These are phyloP conservation scores for Tilletiopsis washingtonensis DNA, from an alignment of 1,284 basidiomycete species.

Conservation along the genomic window DNA sequence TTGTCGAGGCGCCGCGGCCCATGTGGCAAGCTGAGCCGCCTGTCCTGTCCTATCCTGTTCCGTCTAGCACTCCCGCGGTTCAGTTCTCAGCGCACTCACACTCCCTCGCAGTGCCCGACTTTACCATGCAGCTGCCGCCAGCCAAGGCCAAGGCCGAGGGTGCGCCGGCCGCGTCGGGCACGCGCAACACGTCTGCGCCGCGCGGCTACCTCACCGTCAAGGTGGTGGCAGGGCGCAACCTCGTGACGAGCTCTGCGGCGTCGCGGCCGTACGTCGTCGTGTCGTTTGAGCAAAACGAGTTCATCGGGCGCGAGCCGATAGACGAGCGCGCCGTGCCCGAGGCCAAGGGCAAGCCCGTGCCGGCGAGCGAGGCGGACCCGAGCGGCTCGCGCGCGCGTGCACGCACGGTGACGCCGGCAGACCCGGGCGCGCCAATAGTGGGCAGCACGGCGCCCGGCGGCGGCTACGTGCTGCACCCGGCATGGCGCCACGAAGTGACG, in stretches of 20 bases:
- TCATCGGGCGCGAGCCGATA: constrained; percentile 83
- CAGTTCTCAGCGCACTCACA: too few species aligned
- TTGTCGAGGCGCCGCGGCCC: too few species aligned
- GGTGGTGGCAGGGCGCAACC: constrained; percentile 81
- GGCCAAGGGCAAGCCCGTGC: constrained; percentile 68
- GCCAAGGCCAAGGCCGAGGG: constrained; percentile 22
- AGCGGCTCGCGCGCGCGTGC: constrained; percentile 56
- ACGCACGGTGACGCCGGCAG: constrained; percentile 25
- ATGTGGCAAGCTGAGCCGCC: too few species aligned
- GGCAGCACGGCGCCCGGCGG: constrained; percentile 11
- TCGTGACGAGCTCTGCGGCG: constrained; percentile 50
- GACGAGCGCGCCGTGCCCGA: constrained; percentile 69
- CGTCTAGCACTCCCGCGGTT: too few species aligned
- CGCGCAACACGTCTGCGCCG: constrained; percentile 39
- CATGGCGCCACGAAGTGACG: constrained; percentile 97
- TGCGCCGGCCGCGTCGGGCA: constrained; percentile 10
- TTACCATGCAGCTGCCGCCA: constrained; percentile 44
- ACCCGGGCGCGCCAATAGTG: too few species aligned
- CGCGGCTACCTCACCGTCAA: constrained; percentile 88
- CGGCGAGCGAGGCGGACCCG: constrained; percentile 56
- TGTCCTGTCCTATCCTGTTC: too few species aligned
- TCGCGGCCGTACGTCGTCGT: constrained; percentile 90
- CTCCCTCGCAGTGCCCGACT: constrained; percentile 23
- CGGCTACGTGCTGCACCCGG: constrained; percentile 53
- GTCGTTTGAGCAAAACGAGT: constrained; percentile 98